phyloP scores from a whole-genome alignment of 2,329 filamentous ascomycete genomes.

The Fusarium sp. region DNA sequence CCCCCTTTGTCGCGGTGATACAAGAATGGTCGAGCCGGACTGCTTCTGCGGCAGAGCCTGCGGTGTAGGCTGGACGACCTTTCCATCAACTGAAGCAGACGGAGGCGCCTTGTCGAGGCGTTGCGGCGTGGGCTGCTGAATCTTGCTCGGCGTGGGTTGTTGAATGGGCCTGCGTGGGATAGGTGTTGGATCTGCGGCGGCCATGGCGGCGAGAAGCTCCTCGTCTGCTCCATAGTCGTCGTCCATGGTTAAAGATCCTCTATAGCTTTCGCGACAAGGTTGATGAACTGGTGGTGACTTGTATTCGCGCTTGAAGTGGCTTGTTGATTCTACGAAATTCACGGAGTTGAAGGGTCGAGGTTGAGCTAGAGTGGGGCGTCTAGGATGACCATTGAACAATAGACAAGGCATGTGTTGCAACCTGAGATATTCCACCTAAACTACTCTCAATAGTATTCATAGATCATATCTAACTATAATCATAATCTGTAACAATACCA shows the following conservation, averaged over 20 bases:
- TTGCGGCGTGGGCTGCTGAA: conserved; percentile 65
- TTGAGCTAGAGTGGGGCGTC: conserved; percentile 28
- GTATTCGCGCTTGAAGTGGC: background rate
- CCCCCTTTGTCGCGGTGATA: conserved; percentile 92
- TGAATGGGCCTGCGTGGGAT: conserved; percentile 46
- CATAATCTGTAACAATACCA: background rate
- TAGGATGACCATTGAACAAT: background rate
- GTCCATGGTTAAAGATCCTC: conserved; percentile 50
- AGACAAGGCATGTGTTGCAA: background rate
- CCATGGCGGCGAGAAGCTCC: conserved; percentile 67
- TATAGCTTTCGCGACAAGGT: background rate
- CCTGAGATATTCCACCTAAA: background rate
- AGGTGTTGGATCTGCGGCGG: conserved; percentile 57
- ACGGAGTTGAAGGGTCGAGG: conserved; percentile 15
- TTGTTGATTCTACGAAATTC: conserved; percentile 20
- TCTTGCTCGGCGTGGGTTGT: conserved; percentile 57
- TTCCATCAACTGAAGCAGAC: conserved; percentile 56
- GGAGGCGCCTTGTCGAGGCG: conserved; percentile 64
- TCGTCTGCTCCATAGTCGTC: conserved; percentile 70
- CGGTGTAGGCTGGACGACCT: conserved; percentile 87
- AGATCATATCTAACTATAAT: background rate
- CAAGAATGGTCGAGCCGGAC: conserved; percentile 82
- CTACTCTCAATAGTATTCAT: background rate
- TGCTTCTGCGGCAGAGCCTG: conserved; percentile 79
- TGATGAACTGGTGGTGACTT: background rate